These are phyloP conservation scores for Amphirosellinia nigrospora DNA, from an alignment of 495 filamentous ascomycete species.

Conservation along the genomic window DNA sequence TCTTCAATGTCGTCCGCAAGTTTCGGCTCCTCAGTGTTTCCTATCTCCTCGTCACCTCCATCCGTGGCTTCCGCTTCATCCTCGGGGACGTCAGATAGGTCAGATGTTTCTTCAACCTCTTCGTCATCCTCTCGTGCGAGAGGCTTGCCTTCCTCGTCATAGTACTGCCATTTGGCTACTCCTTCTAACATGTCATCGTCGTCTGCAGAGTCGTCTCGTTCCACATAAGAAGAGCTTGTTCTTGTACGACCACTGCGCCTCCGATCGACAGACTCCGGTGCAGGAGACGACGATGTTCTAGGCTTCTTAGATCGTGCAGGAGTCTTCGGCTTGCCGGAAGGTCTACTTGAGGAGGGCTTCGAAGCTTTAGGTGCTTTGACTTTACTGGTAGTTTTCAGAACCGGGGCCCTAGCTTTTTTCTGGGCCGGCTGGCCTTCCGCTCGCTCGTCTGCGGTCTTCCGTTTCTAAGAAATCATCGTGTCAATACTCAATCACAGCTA, in stretches of 20 bases:
- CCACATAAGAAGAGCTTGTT: constrained; percentile 51
- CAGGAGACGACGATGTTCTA: constrained; percentile 40
- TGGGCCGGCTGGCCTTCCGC: constrained; percentile 43
- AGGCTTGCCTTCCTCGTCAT: constrained; percentile 37
- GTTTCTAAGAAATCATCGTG: constrained; percentile 45
- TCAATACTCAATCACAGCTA: constrained; percentile 20
- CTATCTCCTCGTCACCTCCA: constrained; percentile 30
- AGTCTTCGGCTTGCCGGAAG: constrained; percentile 42
- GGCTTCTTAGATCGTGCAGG: constrained; percentile 42
- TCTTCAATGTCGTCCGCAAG: constrained; percentile 26
- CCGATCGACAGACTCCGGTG: constrained; percentile 43
- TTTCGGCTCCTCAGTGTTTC: constrained; percentile 25
- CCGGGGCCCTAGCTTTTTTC: constrained; percentile 44
- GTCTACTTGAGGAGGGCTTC: constrained; percentile 42
- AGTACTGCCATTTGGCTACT: constrained; percentile 62
- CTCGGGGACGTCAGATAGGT: constrained; percentile 33
- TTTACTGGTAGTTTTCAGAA: constrained; percentile 35
- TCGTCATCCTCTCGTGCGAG: constrained; percentile 33
- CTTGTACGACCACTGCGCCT: constrained; percentile 59
- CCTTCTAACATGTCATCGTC: constrained; percentile 64
- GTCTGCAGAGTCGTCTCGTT: constrained; percentile 58
- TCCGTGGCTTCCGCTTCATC: constrained; percentile 38
- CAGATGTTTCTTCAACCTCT: constrained; percentile 30
- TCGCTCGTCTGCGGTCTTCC: constrained; percentile 54
- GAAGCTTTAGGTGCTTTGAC: constrained; percentile 36